Conservation (phyloP, 2,329 filamentous ascomycete genomes). For the Exophiala dermatitidis region DNA sequence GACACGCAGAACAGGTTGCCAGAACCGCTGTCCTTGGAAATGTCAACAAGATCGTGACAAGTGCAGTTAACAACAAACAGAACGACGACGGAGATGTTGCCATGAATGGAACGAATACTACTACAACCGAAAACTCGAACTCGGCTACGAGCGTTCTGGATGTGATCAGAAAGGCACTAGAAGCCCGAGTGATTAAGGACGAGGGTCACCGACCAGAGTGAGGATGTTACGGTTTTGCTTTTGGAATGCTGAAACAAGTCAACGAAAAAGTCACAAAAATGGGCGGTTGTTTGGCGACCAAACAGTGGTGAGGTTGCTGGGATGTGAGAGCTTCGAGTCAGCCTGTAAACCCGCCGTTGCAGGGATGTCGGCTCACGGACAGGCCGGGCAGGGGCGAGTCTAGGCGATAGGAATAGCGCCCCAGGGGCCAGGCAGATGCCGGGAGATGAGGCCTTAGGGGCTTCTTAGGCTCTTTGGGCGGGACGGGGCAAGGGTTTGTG, state of each 20-base stretch:
- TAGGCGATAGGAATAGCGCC: background rate
- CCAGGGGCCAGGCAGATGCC: background rate
- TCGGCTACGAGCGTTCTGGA: slow-evolving; percentile 16
- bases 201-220: slow-evolving; percentile 21
- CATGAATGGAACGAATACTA: slow-evolving; percentile 12
- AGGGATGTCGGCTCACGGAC: too few species aligned
- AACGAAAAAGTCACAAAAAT: slow-evolving; percentile 4
- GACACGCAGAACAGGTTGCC: slow-evolving; percentile 59
- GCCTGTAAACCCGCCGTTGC: too few species aligned
- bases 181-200: slow-evolving; percentile 24
- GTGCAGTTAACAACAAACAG: slow-evolving; percentile 15
- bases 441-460: background rate
- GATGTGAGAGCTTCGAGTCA: slow-evolving; percentile 2
- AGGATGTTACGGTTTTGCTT: slow-evolving; percentile 15
- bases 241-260: slow-evolving; percentile 20
- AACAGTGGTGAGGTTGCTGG: slow-evolving; percentile 17
- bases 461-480: background rate
- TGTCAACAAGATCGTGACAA: slow-evolving; percentile 7
- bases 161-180: slow-evolving; percentile 22
- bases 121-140: slow-evolving; percentile 6
- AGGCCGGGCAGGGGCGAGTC: background rate
- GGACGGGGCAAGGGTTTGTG: background rate
- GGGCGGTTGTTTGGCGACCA: slow-evolving; percentile 16
- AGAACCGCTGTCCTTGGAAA: slow-evolving; percentile 54
- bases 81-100: slow-evolving; percentile 21